Base-by-base conservation (phyloP, 306 rosid species). In the Vigna reflexopilosa region DNA sequence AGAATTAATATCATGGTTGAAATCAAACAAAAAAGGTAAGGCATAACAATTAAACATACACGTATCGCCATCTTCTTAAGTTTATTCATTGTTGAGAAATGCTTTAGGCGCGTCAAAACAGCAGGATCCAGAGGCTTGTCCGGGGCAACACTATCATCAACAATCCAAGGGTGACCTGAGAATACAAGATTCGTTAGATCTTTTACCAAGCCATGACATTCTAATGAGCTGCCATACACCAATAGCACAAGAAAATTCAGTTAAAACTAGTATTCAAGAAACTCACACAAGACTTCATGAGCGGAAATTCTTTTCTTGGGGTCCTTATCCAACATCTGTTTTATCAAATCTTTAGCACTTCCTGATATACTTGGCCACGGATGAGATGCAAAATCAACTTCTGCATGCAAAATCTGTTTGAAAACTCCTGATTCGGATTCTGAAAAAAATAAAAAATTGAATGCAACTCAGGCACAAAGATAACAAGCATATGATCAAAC, bases 81-180 rank as follows among this genome's bases (percentile, higher is more conserved):
- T 68, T 91, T 93, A 80, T 93, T 85, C 98, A 93, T 93, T 47
- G 94, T 94, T 7, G 98, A 91, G 84, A 93, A 93, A 78, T 89
- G 97, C 78, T 93, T 93, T 82, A 93, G 87, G 52, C 98, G 96
- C 47, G 98, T 78, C 86, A 93, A 83, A 83, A 93, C 98, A 72
- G 96, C 98, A 70, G 96, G 89, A 78, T 89, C 96, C 71, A 93
- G 81, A 48, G 98, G 96, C 64, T 89, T 87, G 85, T 93, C 96
- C 0, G 98, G 98, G 67, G 98, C 96, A 83, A 90, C 88, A 52
- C n/a, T 83, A 67, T 90, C 98, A 80, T 93, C 98, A 36, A 86
- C 73, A 67, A 93, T 93, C 98, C 98, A 93, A 19, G 98, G 98
- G 86, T 93, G 90, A 76, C 98, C 98, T 93, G 78, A 79, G 16